Conservation (phyloP, 2,329 filamentous ascomycete species). For the Stemphylium beticola region DNA sequence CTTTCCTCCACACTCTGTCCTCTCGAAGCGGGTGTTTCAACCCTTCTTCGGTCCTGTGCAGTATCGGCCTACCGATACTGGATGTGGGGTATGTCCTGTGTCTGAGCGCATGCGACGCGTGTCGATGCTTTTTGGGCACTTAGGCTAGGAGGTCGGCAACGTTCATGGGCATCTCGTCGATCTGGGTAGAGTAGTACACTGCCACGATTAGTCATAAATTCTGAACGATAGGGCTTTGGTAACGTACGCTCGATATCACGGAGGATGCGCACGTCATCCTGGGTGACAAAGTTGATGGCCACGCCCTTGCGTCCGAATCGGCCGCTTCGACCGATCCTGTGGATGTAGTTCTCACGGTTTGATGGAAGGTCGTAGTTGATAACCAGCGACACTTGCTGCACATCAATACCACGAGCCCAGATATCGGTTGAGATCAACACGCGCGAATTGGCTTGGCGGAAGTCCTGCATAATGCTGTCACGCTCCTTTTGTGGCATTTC, state of each 20-base stretch:
- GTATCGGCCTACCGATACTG: not conserved
- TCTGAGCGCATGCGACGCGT: not conserved
- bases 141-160: conserved; percentile 52
- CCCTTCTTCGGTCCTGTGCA: not conserved
- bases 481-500: conserved; percentile 99
- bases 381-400: conserved; percentile 96
- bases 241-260: conserved; percentile 88
- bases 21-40: conserved; percentile 27
- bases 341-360: conserved; percentile 99
- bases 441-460: conserved; percentile 93
- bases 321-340: conserved; percentile 94
- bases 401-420: conserved; percentile 97
- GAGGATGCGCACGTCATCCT: conserved; percentile 95
- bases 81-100: not conserved
- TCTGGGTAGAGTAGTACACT: conserved; percentile 96
- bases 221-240: not conserved
- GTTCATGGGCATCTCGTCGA: conserved; percentile 99
- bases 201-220: conserved; percentile 41
- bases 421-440: conserved; percentile 98
- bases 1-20: conserved; percentile 43
- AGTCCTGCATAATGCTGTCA: conserved; percentile 99
- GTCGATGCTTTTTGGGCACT: not conserved
- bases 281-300: conserved; percentile 99
- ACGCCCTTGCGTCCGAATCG: conserved; percentile 98
- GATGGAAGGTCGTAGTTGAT: conserved; percentile 99